Base-by-base conservation (phyloP, 2,329 filamentous ascomycete genomes). In the Fusarium sp. region DNA sequence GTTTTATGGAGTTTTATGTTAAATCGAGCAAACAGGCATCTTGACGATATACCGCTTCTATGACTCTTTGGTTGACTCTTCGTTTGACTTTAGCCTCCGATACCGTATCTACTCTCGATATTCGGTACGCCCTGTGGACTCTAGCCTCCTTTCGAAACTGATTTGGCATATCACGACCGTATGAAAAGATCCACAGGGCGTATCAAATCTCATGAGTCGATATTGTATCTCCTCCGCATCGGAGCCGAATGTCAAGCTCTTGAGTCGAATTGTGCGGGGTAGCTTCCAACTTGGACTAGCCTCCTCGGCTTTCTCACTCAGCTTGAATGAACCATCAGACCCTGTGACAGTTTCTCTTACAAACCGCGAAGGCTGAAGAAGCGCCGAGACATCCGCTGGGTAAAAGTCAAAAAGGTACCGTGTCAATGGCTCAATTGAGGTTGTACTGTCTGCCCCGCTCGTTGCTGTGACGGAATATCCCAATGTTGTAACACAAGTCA, bases 381-480 rank as follows among this genome's bases (percentile, higher is more conserved):
- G 46, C 54, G 61, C 53, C 62, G 46, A 26, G 54, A 33, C 39
- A 44, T 52, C 62, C 52, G 31, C 45, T 31, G 15, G 38, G 15
- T 22, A 10, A 13, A 50, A 15, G 13, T 39, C 26, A 43, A 33
- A 43, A 40, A 36, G 28, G 31, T 49, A 50, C 40, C 52, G 44
- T 45, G 24, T 26, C 38, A 36, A 42, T 48, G 42, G 24, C 44
- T 42, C 43, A 28, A 51, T 60, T 46, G 36, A 42, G 20, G 44
- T 46, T 44, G 28, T n/a, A 33, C 22, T 40, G 26, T 26, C 15
- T 59, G 45, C 67, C 67, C 67, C 63, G 67, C 66, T 68, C 62
- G 28, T 63, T 63, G 53, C 51, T 31, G 51, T 31, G 28, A 31
- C 28, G 53, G 54, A 36, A 28, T 42, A 34, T 55, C 18, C 18